A percentile compares a stretch with the other conserved stretches of the same genome.
Conservation (phyloP, 192 early-diverging fungal species). For the Gonapodya sp. region DNA sequence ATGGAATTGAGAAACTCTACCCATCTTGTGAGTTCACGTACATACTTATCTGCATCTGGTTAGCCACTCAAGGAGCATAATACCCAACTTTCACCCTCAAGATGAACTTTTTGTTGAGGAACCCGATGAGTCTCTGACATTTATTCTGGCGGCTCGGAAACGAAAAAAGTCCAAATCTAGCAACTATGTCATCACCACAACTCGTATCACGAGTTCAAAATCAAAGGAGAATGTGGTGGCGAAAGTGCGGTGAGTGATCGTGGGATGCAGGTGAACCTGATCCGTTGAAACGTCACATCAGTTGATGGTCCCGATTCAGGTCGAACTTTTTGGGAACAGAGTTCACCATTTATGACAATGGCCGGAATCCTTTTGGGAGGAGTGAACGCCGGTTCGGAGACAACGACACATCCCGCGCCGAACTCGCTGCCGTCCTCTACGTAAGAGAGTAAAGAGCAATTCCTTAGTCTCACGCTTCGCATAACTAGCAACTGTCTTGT, state of each 20-base stretch:
- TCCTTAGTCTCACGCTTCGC: neutral
- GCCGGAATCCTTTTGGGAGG: slow-evolving; percentile 29
- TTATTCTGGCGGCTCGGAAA: slow-evolving; percentile 61
- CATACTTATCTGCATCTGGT: too few species aligned
- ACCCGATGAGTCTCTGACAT: slow-evolving; percentile 26
- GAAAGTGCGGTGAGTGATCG: slow-evolving; percentile 6
- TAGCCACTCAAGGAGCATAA: too few species aligned
- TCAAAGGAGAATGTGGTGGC: slow-evolving; percentile 6
- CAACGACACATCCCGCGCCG: slow-evolving; percentile 35
- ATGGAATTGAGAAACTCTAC: slow-evolving; percentile 51
- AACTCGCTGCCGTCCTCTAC: slow-evolving; percentile 69
- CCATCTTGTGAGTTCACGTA: slow-evolving; percentile 25
- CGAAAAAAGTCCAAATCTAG: slow-evolving; percentile 51
- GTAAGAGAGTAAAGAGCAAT: slow-evolving; percentile 27
- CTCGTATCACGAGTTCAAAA: slow-evolving; percentile 6
- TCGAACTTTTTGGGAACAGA: slow-evolving; percentile 81
- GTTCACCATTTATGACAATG: slow-evolving; percentile 64
- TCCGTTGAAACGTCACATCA: neutral
- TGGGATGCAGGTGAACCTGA: neutral
- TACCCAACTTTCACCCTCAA: slow-evolving; percentile 12
- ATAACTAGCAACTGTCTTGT: neutral
- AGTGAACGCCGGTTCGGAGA: too few species aligned
- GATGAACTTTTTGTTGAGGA: slow-evolving; percentile 67
- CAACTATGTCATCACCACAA: slow-evolving; percentile 49
- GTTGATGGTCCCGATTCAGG: slow-evolving; percentile 24